Conservation (phyloP, 176 grass and related monocot species). For the Miscanthus lutarioriparius region DNA sequence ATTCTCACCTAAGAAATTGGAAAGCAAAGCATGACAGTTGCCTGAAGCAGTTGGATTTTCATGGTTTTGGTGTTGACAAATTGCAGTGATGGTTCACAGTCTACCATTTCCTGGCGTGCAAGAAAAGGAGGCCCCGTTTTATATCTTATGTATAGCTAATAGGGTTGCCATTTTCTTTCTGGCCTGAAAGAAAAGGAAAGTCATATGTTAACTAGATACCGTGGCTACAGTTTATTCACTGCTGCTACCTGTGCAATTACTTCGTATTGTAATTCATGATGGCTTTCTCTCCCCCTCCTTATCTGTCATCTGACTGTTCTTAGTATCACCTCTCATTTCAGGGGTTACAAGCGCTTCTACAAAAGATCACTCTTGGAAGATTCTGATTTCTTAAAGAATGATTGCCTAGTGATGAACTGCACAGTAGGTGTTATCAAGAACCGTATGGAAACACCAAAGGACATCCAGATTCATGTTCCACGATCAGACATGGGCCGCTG, state of each 20-base stretch:
- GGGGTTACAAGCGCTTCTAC: constrained; percentile 96
- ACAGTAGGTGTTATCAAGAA: constrained; percentile 87
- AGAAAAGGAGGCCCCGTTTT: no score
- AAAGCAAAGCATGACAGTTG: background rate
- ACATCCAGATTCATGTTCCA: constrained; percentile 58
- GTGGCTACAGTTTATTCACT: background rate
- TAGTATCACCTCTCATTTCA: constrained; percentile 27
- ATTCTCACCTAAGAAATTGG: background rate
- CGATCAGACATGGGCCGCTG: constrained; percentile 64
- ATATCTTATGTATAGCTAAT: no score
- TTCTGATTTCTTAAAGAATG: constrained; percentile 74
- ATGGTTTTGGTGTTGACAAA: background rate
- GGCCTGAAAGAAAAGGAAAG: background rate
- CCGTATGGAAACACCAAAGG: constrained; percentile 63
- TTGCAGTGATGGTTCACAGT: background rate
- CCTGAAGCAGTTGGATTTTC: background rate
- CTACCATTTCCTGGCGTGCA: background rate
- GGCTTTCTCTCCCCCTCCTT: background rate
- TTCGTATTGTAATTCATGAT: background rate
- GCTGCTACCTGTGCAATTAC: background rate
- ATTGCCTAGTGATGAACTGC: constrained; percentile 76
- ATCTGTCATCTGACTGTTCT: background rate
- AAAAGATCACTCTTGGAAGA: constrained; percentile 65
- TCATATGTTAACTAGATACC: background rate
- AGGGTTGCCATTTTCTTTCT: no score